These are phyloP conservation scores for Cymbopogon flexuosus DNA, from an alignment of 202 grass and related monocot species.

Conservation along the genomic window DNA sequence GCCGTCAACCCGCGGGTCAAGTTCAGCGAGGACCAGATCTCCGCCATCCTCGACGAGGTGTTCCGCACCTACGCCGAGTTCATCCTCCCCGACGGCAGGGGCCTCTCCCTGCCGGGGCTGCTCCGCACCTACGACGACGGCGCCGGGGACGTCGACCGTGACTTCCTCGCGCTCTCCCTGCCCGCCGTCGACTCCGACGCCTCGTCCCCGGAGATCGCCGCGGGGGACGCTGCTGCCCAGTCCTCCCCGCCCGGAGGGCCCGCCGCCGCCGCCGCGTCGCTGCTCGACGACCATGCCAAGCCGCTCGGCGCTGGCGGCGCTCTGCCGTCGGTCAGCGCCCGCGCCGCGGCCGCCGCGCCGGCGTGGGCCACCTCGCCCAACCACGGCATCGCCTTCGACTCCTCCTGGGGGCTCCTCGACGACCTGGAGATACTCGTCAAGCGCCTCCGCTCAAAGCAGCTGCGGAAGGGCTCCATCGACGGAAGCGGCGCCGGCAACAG, in stretches of 20 bases:
- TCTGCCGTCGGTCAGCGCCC: slow-evolving; percentile 41
- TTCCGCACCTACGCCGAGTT: slow-evolving; percentile 92
- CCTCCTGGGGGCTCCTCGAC: slow-evolving; percentile 80
- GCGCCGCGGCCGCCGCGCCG: slow-evolving; percentile 30
- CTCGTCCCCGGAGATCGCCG: slow-evolving; percentile 37
- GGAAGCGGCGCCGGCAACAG: slow-evolving; percentile 37
- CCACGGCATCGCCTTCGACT: slow-evolving; percentile 80
- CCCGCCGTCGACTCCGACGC: slow-evolving; percentile 40
- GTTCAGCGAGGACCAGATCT: slow-evolving; percentile 96
- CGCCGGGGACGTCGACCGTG: slow-evolving; percentile 88
- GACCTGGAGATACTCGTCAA: slow-evolving; percentile 96
- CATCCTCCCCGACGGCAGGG: slow-evolving; percentile 48
- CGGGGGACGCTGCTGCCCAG: slow-evolving; percentile 3
- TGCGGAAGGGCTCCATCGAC: slow-evolving; percentile 47
- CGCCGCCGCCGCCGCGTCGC: slow-evolving; percentile 26
- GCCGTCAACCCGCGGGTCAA: slow-evolving; percentile 79
- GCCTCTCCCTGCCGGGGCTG: slow-evolving; percentile 69
- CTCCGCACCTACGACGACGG: slow-evolving; percentile 92
- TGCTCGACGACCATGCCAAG: slow-evolving; percentile 58
- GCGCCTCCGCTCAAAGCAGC: slow-evolving; percentile 88
- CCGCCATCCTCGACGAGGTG: slow-evolving; percentile 93
- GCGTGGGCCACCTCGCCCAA: slow-evolving; percentile 70
- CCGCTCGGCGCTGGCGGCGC: slow-evolving; percentile 37
- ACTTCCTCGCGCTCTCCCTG: slow-evolving; percentile 80
- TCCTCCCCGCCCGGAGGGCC: neutral